A percentile compares a stretch with the other conserved stretches of the same genome.
Conservation (phyloP, 2,329 filamentous ascomycete species). For the Cephalotrichum gorgonifer region DNA sequence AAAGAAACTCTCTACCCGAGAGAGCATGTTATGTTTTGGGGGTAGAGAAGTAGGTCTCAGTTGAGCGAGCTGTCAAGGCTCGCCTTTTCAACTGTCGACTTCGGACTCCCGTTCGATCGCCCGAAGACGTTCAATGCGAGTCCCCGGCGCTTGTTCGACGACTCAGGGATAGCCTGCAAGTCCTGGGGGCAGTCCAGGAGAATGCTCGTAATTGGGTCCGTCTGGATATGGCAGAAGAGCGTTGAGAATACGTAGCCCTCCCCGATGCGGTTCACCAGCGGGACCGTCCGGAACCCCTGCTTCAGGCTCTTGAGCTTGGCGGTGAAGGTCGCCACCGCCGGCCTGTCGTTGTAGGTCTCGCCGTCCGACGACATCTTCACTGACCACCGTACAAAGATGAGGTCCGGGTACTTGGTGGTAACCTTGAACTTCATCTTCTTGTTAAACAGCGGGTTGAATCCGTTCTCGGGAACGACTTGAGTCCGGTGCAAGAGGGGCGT, state of each 20-base stretch:
- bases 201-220: constrained; percentile 44
- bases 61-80: constrained; percentile 33
- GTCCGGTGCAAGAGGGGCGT: constrained; percentile 71
- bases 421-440: constrained; percentile 70
- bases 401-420: constrained; percentile 86
- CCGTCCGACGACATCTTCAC: constrained; percentile 81
- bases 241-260: constrained; percentile 94
- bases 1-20: too few relatives aligned
- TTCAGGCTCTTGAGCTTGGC: constrained; percentile 84
- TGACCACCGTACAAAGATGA: constrained; percentile 89
- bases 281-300: constrained; percentile 86
- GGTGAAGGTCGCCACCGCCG: constrained; percentile 76
- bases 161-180: constrained; percentile 14
- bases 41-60: too few relatives aligned
- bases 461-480: constrained; percentile 73
- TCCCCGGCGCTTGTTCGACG: constrained; percentile 40
- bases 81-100: constrained; percentile 41
- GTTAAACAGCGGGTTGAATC: constrained; percentile 85
- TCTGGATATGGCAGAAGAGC: constrained; percentile 80
- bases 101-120: constrained; percentile 39
- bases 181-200: constrained; percentile 39
- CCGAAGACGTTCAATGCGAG: constrained; percentile 46
- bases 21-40: too few relatives aligned
- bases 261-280: constrained; percentile 77
- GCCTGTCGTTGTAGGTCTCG: constrained; percentile 52